Conservation (phyloP, 164 flowering plant genomes). For the Kalanchoe fedtschenkoi region DNA sequence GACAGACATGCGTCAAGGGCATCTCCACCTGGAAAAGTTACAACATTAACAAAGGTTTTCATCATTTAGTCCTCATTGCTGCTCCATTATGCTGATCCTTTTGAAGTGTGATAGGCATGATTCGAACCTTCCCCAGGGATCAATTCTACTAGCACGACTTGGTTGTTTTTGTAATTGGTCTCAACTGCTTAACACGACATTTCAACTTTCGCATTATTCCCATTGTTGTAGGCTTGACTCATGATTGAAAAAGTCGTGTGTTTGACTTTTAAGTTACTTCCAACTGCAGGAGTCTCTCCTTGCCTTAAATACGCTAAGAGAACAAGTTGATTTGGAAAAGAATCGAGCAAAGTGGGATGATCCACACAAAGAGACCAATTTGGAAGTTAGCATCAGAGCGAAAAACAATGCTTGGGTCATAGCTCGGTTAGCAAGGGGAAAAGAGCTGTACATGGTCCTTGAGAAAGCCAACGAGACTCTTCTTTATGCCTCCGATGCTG, state of each 20-base stretch:
- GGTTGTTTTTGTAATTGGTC: not conserved
- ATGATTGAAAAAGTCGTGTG: not conserved
- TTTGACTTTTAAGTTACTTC: too few relatives aligned
- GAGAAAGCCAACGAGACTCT: slow-evolving; percentile 93
- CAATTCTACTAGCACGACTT: not conserved
- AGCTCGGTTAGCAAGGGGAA: slow-evolving; percentile 64
- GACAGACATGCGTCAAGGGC: slow-evolving; percentile 77
- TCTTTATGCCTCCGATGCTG: slow-evolving; percentile 82
- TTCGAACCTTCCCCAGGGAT: not conserved
- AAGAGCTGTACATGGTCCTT: slow-evolving; percentile 86
- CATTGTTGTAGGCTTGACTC: not conserved
- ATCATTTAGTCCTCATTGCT: not conserved
- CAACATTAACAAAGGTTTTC: slow-evolving; percentile 80
- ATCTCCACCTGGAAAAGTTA: slow-evolving; percentile 85
- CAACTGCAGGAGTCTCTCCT: slow-evolving; percentile 72
- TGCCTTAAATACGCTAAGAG: slow-evolving; percentile 64
- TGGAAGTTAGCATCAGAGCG: slow-evolving; percentile 81
- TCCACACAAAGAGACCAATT: slow-evolving; percentile 48
- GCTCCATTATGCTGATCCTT: not conserved
- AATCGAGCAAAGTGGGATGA: slow-evolving; percentile 42
- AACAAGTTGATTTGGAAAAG: slow-evolving; percentile 80
- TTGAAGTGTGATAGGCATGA: not conserved
- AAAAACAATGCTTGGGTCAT: slow-evolving; percentile 89
- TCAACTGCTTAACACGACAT: not conserved
- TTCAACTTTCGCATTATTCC: not conserved